phyloP scores from a whole-genome alignment of 176 grass and related monocot species.

The Calamus simplicifolius region DNA sequence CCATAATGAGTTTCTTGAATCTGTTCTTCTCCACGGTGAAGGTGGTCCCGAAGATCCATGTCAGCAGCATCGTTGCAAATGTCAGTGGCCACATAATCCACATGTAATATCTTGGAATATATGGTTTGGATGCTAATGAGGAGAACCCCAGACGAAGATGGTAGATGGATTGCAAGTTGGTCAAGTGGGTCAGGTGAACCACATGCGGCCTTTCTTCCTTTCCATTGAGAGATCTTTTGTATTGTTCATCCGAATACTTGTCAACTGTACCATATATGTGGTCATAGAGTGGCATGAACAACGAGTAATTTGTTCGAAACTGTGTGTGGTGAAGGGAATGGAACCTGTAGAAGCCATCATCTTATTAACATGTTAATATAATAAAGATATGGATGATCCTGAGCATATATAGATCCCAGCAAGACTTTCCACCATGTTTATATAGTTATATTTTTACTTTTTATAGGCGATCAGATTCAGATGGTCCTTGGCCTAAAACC shows the following conservation, averaged over 20 bases:
- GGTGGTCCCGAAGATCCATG: not conserved
- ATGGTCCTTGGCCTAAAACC: too few relatives aligned
- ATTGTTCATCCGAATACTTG: constrained; percentile 47
- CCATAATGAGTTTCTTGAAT: constrained; percentile 23
- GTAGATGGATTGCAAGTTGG: constrained; percentile 30
- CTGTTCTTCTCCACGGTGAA: constrained; percentile 40
- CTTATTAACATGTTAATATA: not conserved
- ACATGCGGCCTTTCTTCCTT: constrained; percentile 30
- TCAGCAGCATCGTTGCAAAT: constrained; percentile 6
- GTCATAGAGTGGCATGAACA: constrained; percentile 78
- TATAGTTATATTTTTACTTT: too few relatives aligned
- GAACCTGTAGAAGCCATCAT: constrained; percentile 25
- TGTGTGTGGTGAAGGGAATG: constrained; percentile 75
- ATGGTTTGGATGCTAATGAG: constrained; percentile 38
- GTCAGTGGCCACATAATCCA: not conserved
- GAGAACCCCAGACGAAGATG: constrained; percentile 39
- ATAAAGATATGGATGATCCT: too few relatives aligned
- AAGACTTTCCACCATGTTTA: too few relatives aligned
- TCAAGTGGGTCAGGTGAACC: constrained; percentile 69
- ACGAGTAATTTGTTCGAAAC: constrained; percentile 66
- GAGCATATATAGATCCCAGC: too few relatives aligned
- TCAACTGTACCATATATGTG: constrained; percentile 50
- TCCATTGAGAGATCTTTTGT: constrained; percentile 32
- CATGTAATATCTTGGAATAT: not conserved
- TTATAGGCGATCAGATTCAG: too few relatives aligned